Conservation (phyloP, 2,329 filamentous ascomycete species). For the Keithomyces neogunnii region DNA sequence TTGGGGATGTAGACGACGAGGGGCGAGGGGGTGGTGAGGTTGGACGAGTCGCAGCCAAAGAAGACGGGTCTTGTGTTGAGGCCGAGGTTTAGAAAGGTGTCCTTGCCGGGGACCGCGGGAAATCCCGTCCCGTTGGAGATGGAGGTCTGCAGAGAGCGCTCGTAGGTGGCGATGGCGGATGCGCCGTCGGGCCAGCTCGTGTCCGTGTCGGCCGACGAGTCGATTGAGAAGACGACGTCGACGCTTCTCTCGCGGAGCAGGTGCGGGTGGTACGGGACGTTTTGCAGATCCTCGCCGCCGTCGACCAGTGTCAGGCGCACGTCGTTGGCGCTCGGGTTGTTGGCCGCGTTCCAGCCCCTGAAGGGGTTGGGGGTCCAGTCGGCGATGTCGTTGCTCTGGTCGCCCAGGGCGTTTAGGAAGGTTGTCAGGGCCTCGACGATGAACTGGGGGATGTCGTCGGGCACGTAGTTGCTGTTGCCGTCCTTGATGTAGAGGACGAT, state of each 20-base stretch:
- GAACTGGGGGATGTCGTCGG: constrained; percentile 37
- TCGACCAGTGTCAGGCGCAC: constrained; percentile 65
- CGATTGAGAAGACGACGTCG: constrained; percentile 56
- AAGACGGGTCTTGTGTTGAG: constrained; percentile 53
- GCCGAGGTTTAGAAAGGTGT: constrained; percentile 48
- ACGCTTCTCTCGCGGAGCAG: constrained; percentile 40
- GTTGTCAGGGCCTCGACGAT: constrained; percentile 35
- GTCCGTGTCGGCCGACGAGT: constrained; percentile 54
- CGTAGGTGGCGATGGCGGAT: constrained; percentile 48
- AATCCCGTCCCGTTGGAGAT: constrained; percentile 48
- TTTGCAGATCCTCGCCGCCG: constrained; percentile 71
- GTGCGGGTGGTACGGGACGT: constrained; percentile 66
- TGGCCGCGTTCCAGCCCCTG: constrained; percentile 38
- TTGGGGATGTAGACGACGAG: constrained; percentile 78
- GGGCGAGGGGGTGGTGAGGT: constrained; percentile 48
- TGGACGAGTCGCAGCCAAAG: constrained; percentile 53
- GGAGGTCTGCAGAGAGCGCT: constrained; percentile 36
- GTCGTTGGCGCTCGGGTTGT: constrained; percentile 34
- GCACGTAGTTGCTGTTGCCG: constrained; percentile 34
- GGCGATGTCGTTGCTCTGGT: constrained; percentile 65
- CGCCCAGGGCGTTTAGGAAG: constrained; percentile 47
- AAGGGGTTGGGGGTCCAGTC: constrained; percentile 56
- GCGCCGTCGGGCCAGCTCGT: constrained; percentile 53
- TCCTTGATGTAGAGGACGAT: constrained; percentile 58
- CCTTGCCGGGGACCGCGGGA: constrained; percentile 46